Base-by-base conservation (phyloP, 2,329 filamentous ascomycete genomes). In the Chaetomium olivaceum region DNA sequence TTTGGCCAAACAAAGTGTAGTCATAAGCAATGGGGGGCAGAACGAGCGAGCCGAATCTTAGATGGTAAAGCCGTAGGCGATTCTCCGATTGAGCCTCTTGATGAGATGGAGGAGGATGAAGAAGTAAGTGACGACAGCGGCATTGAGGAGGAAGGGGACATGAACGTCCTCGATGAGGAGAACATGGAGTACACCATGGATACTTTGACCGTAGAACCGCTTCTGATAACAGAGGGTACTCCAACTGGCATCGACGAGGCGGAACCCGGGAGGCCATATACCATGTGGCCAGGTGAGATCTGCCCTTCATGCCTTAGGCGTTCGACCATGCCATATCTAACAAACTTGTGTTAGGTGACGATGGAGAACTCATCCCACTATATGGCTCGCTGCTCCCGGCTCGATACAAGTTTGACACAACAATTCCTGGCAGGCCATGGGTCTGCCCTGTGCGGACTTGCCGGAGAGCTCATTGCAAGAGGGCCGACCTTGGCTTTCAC, bases 391-490 rank as follows among this genome's bases (percentile, higher is more conserved):
- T 74, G 33, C 65, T 74, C 9, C 72, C 73, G 1, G 61, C 68
- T 29, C 68, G 70, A 2, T 74, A 74, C 58, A 55, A 65, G 19
- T 58, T 72, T 23, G 68, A 72, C 51, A 54, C 23, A 23, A 68
- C 66, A 3, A 39, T 68, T n/a, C 58, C 67, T 12, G 63, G 59
- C 3, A 64, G 67, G n/a, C 67, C 67, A 29, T 74, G 72, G 71
- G 66, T 69, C 11, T 74, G 73, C 33, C 70, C 73, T 3, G 60
- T 73, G 1, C 68, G 69, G 11, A 69, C 62, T 1, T 74, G 73
- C 58, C 65, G 68, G 19, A 63, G 33, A 43, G 36, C 66, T 0
- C 69, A 67, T 48, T 39, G 39, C 27, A 70, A 64, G 39, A 55
- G 52, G 2, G 29, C 23, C 0, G 66, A 66, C 16, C 56, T 74